phyloP scores from a whole-genome alignment of 1,284 basidiomycete genomes.

The Waitea zeae region DNA sequence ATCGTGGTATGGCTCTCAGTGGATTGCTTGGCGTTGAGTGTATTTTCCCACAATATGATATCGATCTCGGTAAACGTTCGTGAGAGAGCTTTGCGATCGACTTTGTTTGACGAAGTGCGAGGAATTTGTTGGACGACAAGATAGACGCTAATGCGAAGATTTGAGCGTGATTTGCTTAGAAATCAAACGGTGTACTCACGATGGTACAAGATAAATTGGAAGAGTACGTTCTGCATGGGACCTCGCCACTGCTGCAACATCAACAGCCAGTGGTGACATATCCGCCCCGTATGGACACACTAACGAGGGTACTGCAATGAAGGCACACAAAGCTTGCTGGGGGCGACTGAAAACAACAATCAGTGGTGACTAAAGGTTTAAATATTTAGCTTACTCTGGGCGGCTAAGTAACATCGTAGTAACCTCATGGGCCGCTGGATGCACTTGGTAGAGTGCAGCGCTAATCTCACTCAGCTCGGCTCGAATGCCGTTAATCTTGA shows the following conservation, averaged over 20 bases:
- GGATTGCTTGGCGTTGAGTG: no score
- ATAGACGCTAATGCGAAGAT: slow-evolving; percentile 10
- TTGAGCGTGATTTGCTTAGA: background rate
- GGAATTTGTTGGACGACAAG: slow-evolving; percentile 15
- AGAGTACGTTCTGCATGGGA: background rate
- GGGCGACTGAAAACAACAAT: slow-evolving; percentile 6
- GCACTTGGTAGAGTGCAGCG: slow-evolving; percentile 12
- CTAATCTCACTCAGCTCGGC: slow-evolving; percentile 19
- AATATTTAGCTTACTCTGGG: background rate
- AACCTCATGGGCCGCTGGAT: slow-evolving; percentile 11
- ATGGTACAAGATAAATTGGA: background rate
- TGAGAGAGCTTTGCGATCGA: slow-evolving; percentile 15
- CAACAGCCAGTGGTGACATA: background rate
- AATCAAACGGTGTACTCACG: background rate
- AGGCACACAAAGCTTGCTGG: slow-evolving; percentile 13
- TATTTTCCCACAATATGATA: background rate
- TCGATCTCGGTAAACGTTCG: slow-evolving; percentile 6
- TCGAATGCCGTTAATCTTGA: slow-evolving; percentile 19
- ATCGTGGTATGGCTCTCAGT: no score
- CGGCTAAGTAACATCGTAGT: slow-evolving; percentile 2
- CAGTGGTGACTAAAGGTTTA: no score
- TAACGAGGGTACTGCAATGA: slow-evolving; percentile 10
- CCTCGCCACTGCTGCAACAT: background rate
- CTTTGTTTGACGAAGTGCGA: slow-evolving; percentile 17
- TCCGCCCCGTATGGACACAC: slow-evolving; percentile 1